These are phyloP conservation scores for Parachaetomium inaequale DNA, from an alignment of 495 filamentous ascomycete species.

Conservation along the genomic window DNA sequence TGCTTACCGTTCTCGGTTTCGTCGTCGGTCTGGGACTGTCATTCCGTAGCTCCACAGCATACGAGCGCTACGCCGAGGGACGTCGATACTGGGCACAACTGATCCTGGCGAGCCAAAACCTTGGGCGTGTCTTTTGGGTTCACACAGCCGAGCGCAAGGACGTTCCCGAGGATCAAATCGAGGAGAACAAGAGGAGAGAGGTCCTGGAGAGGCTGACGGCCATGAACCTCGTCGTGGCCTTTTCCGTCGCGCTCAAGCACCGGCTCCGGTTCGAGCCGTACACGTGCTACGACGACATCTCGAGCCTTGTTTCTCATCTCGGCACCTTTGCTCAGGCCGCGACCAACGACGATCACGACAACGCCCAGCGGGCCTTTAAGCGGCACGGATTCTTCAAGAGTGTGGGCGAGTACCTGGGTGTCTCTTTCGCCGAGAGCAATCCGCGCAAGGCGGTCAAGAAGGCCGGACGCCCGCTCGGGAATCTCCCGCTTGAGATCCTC, in stretches of 20 bases:
- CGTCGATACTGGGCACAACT: slow-evolving; percentile 75
- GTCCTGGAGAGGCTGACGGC: slow-evolving; percentile 70
- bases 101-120: slow-evolving; percentile 65
- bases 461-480: slow-evolving; percentile 60
- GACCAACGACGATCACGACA: slow-evolving; percentile 48
- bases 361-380: slow-evolving; percentile 33
- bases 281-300: slow-evolving; percentile 66
- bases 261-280: slow-evolving; percentile 86
- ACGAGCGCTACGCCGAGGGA: slow-evolving; percentile 76
- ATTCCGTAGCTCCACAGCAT: slow-evolving; percentile 80
- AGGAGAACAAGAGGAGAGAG: slow-evolving; percentile 59
- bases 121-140: slow-evolving; percentile 77
- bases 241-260: slow-evolving; percentile 73
- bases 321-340: slow-evolving; percentile 69
- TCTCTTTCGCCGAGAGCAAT: slow-evolving; percentile 68
- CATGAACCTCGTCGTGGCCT: slow-evolving; percentile 78
- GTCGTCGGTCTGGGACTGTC: slow-evolving; percentile 79
- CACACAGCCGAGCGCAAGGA: slow-evolving; percentile 65
- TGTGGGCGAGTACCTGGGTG: slow-evolving; percentile 64
- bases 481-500: slow-evolving; percentile 74
- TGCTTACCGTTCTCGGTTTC: slow-evolving; percentile 85
- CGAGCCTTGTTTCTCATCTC: slow-evolving; percentile 55
- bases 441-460: slow-evolving; percentile 69
- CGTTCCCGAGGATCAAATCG: slow-evolving; percentile 15
- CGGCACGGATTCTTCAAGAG: slow-evolving; percentile 56